Evolutionary conservation across 805 yeast genomes (phyloP).

Genomic region (Saturnispora quitensis): DNA sequence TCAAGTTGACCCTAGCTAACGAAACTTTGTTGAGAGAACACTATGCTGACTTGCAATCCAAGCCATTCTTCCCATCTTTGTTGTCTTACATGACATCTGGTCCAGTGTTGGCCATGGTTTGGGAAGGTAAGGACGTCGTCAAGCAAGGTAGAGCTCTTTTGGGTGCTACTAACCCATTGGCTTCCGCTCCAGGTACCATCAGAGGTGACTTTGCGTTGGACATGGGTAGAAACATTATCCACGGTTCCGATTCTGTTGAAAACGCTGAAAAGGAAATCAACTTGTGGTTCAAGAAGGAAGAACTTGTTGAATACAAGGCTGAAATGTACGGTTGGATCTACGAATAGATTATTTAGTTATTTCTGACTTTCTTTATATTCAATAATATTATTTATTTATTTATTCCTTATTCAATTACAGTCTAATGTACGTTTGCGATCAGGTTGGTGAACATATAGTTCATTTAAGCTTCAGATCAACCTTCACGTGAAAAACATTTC

Average conservation of each 20-base stretch:
- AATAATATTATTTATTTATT: background rate
- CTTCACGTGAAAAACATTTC: background rate
- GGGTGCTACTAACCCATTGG: constrained; percentile 98
- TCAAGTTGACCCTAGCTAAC: constrained; percentile 83
- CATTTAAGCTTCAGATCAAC: background rate
- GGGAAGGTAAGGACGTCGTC: constrained; percentile 99
- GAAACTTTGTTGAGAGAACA: constrained; percentile 85
- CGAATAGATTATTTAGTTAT: constrained; percentile 46
- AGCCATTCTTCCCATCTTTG: constrained; percentile 98
- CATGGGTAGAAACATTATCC: constrained; percentile 98
- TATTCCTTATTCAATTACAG: background rate
- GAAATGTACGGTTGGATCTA: constrained; percentile 84
- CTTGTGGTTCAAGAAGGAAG: constrained; percentile 98
- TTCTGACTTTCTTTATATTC: background rate
- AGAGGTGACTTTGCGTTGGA: constrained; percentile 98
- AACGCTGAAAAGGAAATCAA: constrained; percentile 91
- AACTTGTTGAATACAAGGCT: constrained; percentile 85
- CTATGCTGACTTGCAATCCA: constrained; percentile 89
- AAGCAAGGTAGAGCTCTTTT: constrained; percentile 95
- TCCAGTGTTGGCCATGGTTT: constrained; percentile 96
- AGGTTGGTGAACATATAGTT: too few species aligned
- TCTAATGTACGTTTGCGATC: too few species aligned
- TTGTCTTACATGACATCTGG: constrained; percentile 96
- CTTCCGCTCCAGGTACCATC: constrained; percentile 98
- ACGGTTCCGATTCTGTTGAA: constrained; percentile 99